phyloP scores from a whole-genome alignment of 2,329 filamentous ascomycete species.

The Hymenoscyphus salicellus region DNA sequence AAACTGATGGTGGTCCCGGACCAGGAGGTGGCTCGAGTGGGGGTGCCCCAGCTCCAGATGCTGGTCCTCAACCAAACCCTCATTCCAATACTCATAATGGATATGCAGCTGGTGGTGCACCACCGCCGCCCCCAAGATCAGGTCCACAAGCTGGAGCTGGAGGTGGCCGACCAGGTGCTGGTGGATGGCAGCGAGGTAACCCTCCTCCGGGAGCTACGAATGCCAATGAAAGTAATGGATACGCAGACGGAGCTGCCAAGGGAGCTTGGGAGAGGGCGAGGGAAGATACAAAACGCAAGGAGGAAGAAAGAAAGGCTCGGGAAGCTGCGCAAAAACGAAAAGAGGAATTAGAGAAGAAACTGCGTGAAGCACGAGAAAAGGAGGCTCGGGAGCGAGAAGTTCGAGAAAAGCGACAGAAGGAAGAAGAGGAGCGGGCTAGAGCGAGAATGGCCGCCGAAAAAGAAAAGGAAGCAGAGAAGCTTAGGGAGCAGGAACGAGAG shows the following conservation, averaged over 20 bases:
- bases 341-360: conserved; percentile 40
- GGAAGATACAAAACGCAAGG: conserved; percentile 47
- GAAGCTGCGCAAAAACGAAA: conserved; percentile 30
- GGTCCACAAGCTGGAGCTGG: conserved; percentile 32
- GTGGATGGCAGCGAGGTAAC: conserved; percentile 28
- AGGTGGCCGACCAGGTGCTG: conserved; percentile 21
- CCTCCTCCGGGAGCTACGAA: conserved; percentile 18
- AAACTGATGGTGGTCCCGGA: conserved; percentile 46
- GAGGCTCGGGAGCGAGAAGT: conserved; percentile 42
- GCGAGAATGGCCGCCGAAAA: conserved; percentile 6
- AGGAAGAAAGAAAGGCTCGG: conserved; percentile 14
- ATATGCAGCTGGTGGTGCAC: conserved; percentile 24
- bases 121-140: conserved; percentile 19
- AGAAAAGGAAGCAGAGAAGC: conserved; percentile 7
- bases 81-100: conserved; percentile 28
- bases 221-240: conserved; percentile 23
- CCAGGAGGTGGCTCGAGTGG: conserved; percentile 30
- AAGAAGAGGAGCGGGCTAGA: conserved; percentile 24
- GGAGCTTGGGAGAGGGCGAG: conserved; percentile 66
- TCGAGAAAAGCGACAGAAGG: conserved; percentile 12
- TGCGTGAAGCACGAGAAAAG: conserved; percentile 56
- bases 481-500: neutral
- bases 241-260: conserved; percentile 37
- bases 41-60: conserved; percentile 16
- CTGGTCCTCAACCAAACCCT: conserved; percentile 19